Conservation (phyloP, 805 yeast genomes). For the Zygosaccharomyces bailii region DNA sequence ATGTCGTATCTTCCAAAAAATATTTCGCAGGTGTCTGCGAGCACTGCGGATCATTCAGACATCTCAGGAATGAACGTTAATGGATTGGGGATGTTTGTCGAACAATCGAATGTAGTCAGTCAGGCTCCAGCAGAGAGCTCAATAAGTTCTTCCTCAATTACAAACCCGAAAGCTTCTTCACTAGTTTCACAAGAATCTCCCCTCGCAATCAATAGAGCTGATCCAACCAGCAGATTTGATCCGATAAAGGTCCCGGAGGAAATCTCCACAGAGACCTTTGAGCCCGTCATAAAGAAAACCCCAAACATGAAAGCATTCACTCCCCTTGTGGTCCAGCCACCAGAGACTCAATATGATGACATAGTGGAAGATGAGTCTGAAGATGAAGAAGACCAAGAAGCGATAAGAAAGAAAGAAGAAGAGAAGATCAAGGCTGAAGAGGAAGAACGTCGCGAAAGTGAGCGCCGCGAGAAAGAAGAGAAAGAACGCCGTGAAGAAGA, state of each 20-base stretch:
- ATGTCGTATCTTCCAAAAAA: conserved; percentile 11
- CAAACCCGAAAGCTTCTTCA: not conserved
- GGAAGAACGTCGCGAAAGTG: conserved; percentile 26
- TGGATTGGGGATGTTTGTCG: conserved; percentile 7
- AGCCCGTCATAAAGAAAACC: conserved; percentile 32
- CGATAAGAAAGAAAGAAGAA: conserved; percentile 21
- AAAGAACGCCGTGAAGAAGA: too few relatives aligned
- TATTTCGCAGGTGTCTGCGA: not conserved
- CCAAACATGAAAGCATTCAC: conserved; percentile 22
- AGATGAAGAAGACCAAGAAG: conserved; percentile 36
- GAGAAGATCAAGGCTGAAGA: conserved; percentile 24
- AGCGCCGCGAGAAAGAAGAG: too few relatives aligned
- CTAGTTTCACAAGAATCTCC: not conserved
- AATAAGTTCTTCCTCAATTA: too few relatives aligned
- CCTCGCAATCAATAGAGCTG: not conserved
- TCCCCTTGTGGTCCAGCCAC: conserved; percentile 19
- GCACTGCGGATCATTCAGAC: too few relatives aligned
- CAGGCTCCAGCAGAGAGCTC: too few relatives aligned
- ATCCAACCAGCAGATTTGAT: conserved; percentile 17
- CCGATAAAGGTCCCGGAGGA: conserved; percentile 25
- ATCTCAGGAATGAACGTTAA: not conserved
- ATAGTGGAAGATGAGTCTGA: conserved; percentile 44
- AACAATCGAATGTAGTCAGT: not conserved
- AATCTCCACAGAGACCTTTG: conserved; percentile 22
- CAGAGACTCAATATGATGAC: conserved; percentile 47